Base-by-base conservation (phyloP, 2,329 filamentous ascomycete genomes). In the Coniosporium tulheliwenetii region DNA sequence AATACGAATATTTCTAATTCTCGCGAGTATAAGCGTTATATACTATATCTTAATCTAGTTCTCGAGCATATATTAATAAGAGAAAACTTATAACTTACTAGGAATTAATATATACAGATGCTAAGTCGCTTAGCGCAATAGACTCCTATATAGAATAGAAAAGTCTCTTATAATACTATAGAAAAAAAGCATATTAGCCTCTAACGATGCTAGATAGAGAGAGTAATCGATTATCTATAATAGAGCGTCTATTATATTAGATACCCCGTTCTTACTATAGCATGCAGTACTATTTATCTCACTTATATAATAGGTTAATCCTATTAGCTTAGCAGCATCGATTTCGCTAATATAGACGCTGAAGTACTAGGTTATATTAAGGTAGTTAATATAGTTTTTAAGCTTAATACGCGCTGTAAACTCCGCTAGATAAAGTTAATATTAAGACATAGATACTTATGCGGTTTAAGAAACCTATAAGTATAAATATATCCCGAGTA, bases 211-310 rank as follows among this genome's bases (percentile, higher is more conserved):
- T 12, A 39, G 44, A 14, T 47, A 39, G 29, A 53, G 43, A 15
- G 45, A 40, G 39, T 53, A 53, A 38, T 53, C 51, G 1, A 51
- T 38, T 13, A 43, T 42, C 51, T 50, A 54, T 5, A 54, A 44
- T 10, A 49, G 47, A n/a, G 50, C 49, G 5, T 46, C 50, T n/a
- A 53, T 43, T 3, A 48, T 53, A 30, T 52, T 45, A 14, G 47
- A 49, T 12, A 55, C 46, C 10, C 50, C 51, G 9, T 43, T 42
- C 2, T 44, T 42, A 10, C 51, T 51, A 29, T 46, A 45, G 30
- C 48, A 52, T 7, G 47, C 47, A 35, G 51, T 45, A 10, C 58
- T 62, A 50, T 50, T 51, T 14, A 47, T 55, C 41, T 54, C 52
- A 14, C 52, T 52, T 16, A 56, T 50, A 5, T 35, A 8, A 35